Percentiles rank a stretch among this genome's conserved stretches.
These are phyloP conservation scores for Larix kaempferi DNA, from an alignment of 75 land plant genomes.

Conservation along the genomic window DNA sequence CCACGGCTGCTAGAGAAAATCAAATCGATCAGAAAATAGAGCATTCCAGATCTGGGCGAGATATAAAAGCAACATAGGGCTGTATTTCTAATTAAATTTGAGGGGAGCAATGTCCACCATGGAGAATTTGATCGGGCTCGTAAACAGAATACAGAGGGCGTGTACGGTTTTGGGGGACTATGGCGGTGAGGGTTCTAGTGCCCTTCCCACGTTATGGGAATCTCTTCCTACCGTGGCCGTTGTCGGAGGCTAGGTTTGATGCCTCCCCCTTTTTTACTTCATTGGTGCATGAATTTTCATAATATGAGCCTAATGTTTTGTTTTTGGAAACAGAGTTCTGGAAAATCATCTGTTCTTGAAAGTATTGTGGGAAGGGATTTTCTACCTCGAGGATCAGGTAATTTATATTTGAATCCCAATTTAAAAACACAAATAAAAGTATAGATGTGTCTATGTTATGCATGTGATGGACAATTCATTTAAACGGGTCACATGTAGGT, in stretches of 20 bases:
- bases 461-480: too few species aligned
- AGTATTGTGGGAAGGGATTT: slow-evolving; percentile 72
- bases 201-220: slow-evolving; percentile 77
- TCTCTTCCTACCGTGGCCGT: slow-evolving; percentile 89
- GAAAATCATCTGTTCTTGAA: slow-evolving; percentile 67
- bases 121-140: slow-evolving; percentile 91
- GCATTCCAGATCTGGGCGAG: too few species aligned
- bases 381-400: slow-evolving; percentile 66
- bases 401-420: too few species aligned
- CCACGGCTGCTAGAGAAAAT: too few species aligned
- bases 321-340: slow-evolving; percentile 45
- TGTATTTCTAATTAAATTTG: too few species aligned
- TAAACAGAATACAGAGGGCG: slow-evolving; percentile 84
- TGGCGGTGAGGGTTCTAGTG: slow-evolving; percentile 70
- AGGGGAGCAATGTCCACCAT: slow-evolving; percentile 56
- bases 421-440: too few species aligned
- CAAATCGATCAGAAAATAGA: too few species aligned
- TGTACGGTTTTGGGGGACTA: slow-evolving; percentile 90
- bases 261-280: too few species aligned
- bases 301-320: too few species aligned
- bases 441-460: too few species aligned
- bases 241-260: slow-evolving; percentile 85
- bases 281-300: too few species aligned
- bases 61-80: too few species aligned
- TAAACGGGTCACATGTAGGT: slow-evolving; percentile 32